A percentile compares a stretch with the other conserved stretches of the same genome.
Evolutionary conservation across 805 yeast species (phyloP).

Genomic region (Nematodospora valgi): DNA sequence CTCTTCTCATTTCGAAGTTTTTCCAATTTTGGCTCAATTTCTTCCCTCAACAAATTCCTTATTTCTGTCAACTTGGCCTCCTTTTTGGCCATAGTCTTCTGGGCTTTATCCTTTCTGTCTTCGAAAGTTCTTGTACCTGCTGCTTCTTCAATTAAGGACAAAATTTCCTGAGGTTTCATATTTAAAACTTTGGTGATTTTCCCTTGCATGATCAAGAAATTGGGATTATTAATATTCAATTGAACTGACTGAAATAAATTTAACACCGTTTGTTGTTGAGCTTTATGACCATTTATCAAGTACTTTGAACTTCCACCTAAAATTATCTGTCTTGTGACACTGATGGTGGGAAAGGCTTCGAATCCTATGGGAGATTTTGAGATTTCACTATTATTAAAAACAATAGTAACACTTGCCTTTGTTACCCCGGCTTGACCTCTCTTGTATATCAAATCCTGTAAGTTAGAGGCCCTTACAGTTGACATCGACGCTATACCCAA

Average conservation of each 20-base stretch:
- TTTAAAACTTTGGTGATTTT: constrained; percentile 94
- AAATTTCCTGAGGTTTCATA: constrained; percentile 89
- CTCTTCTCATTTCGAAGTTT: constrained; percentile 79
- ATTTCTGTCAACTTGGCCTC: constrained; percentile 82
- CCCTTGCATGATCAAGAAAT: constrained; percentile 97
- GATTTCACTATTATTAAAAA: constrained; percentile 82
- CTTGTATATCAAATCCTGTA: constrained; percentile 92
- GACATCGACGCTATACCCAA: constrained; percentile 91
- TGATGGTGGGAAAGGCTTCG: constrained; percentile 69
- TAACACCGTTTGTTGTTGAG: constrained; percentile 89
- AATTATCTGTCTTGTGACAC: constrained; percentile 87
- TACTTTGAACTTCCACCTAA: constrained; percentile 92
- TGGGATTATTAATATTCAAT: constrained; percentile 93
- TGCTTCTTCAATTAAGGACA: constrained; percentile 93
- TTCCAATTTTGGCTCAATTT: constrained; percentile 88
- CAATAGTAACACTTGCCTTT: constrained; percentile 93
- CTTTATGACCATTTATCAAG: constrained; percentile 91
- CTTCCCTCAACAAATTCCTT: constrained; percentile 68
- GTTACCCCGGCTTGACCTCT: constrained; percentile 98
- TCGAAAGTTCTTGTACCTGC: constrained; percentile 97
- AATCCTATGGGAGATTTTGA: constrained; percentile 84
- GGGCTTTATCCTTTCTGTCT: constrained; percentile 87
- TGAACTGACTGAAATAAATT: constrained; percentile 93
- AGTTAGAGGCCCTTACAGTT: constrained; percentile 89
- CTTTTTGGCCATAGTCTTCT: constrained; percentile 86